Base-by-base conservation (phyloP, 441 rosid genomes). In the Mallotus japonicus region DNA sequence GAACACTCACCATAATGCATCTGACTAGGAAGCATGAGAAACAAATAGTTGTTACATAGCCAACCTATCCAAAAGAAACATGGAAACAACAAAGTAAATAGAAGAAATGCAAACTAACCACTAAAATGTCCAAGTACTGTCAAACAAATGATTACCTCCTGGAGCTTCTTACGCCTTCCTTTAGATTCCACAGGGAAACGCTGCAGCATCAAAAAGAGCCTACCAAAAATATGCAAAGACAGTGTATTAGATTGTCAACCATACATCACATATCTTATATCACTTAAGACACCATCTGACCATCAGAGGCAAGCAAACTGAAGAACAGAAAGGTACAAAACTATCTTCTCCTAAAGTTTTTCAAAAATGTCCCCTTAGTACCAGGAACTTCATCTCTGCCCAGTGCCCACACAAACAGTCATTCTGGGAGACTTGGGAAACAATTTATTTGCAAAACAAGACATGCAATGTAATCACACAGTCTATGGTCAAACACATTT, bases 121-220 rank as follows among this genome's bases (percentile, higher is more conserved):
- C 53, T 11, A 60, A 67, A 56, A 67, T 11, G 22, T 7, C 51
- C 37, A 75, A 65, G 42, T 51, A 22, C 16, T 47, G 50, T 56
- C 8, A 37, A 72, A 46, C n/a, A 75, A 69, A 73, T 59, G 51
- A 67, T 75, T 67, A 92, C 97, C 91, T 94, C 98, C 71, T 92
- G 93, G 72, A 94, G 83, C 81, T 94, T 94, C 83, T 94, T 94
- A 69, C 91, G 90, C 44, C 96, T 83, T 49, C 98, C 97, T 83
- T 88, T 92, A 64, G 98, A 94, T 86, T 94, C 97, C 24, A 92
- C 92, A 65, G 98, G 98, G 77, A 94, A 94, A 7, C 92, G 91
- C 85, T 85, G 92, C 87, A 94, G 79, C 98, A 92, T 94, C 74
- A 94, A 61, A 83, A 94, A 92, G 60, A 94, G 89, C 85, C 98